Conservation (phyloP, 495 filamentous ascomycete genomes). For the Aspergillus taichungensis region DNA sequence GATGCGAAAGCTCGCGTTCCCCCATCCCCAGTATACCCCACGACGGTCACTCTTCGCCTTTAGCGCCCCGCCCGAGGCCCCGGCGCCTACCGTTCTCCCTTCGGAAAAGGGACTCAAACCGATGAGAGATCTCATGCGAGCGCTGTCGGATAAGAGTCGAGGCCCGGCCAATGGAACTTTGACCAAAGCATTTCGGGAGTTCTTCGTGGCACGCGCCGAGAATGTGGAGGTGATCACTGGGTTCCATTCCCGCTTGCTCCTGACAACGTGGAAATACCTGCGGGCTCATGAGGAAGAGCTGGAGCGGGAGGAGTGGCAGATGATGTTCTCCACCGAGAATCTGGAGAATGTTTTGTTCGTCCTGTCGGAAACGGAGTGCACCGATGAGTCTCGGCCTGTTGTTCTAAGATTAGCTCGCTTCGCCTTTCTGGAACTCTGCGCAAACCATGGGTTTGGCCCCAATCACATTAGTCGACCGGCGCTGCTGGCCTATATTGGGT, state of each 20-base stretch:
- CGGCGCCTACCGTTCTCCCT: conserved; percentile 18
- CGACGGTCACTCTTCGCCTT: conserved; percentile 32
- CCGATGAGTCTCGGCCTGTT: conserved; percentile 24
- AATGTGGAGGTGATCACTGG: conserved; percentile 46
- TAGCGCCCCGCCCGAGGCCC: conserved; percentile 10
- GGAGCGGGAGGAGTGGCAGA: conserved; percentile 26
- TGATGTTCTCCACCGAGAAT: conserved; percentile 41
- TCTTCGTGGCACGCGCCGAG: conserved; percentile 49
- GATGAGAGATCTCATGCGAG: conserved; percentile 34
- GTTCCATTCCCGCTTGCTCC: conserved; percentile 52
- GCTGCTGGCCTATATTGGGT: conserved; percentile 42
- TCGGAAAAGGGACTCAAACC: conserved; percentile 35
- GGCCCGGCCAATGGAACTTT: conserved; percentile 52
- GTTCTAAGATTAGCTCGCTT: conserved; percentile 44
- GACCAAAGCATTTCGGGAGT: conserved; percentile 51
- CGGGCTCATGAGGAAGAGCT: conserved; percentile 25
- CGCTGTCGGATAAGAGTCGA: conserved; percentile 32
- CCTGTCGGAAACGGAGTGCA: conserved; percentile 27
- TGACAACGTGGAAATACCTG: conserved; percentile 52
- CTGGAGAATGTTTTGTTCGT: conserved; percentile 39
- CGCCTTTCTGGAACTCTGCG: conserved; percentile 46
- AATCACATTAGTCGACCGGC: conserved; percentile 30
- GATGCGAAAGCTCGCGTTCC: conserved; percentile 13
- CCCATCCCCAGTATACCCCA: conserved; percentile 13
- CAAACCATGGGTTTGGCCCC: conserved; percentile 27